Evolutionary conservation across 116 monocot genomes (phyloP).

Genomic region (Posidonia oceanica): DNA sequence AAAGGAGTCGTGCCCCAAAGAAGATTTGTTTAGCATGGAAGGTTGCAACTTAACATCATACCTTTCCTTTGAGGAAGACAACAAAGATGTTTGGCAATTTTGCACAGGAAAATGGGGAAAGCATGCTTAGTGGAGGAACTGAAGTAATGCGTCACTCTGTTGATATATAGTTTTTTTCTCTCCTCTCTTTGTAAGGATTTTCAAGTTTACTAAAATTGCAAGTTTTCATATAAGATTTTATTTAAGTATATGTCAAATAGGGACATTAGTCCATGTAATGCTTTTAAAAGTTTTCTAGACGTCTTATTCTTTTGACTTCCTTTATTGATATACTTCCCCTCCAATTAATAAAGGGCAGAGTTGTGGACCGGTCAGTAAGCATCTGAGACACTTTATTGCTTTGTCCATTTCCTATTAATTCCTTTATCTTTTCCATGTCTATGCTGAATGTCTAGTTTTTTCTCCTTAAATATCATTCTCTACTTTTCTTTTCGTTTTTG

Average conservation of each 20-base stretch:
- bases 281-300: background rate
- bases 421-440: background rate
- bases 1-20: background rate
- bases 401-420: background rate
- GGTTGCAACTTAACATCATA: background rate
- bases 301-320: background rate
- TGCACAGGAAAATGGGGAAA: background rate
- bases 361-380: background rate
- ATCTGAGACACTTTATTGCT: background rate
- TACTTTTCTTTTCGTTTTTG: too few relatives aligned
- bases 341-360: background rate
- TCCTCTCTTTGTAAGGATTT: too few relatives aligned
- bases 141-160: too few relatives aligned
- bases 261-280: background rate
- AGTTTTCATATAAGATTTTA: too few relatives aligned
- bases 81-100: background rate
- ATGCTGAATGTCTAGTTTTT: background rate
- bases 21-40: background rate
- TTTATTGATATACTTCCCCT: background rate
- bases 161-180: too few relatives aligned
- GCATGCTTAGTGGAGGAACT: background rate
- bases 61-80: constrained; percentile 1
- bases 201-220: too few relatives aligned
- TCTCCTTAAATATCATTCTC: background rate
- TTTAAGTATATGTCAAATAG: too few relatives aligned